Evolutionary conservation across 1,284 basidiomycete genomes (phyloP).

Genomic region (Flammula alnicola): DNA sequence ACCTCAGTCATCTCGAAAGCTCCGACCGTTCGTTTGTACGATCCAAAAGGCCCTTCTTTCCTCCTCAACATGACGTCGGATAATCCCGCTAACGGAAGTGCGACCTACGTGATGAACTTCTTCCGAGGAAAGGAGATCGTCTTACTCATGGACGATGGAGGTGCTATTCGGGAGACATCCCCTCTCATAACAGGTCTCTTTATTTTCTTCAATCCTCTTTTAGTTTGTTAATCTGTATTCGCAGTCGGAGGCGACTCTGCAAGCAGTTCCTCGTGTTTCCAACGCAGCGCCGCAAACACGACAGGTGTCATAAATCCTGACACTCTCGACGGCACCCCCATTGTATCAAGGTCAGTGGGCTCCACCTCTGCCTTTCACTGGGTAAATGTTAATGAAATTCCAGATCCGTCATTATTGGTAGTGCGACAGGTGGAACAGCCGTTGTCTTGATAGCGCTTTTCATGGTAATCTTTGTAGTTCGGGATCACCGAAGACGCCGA

Average conservation of each 20-base stretch:
- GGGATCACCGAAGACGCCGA: slow-evolving; percentile 42
- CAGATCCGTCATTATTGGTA: slow-evolving; percentile 49
- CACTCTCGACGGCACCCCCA: background rate
- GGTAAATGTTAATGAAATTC: background rate
- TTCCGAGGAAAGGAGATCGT: slow-evolving; percentile 43
- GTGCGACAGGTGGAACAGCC: slow-evolving; percentile 44
- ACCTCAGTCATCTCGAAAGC: slow-evolving; percentile 35
- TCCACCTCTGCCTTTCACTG: background rate
- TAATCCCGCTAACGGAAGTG: slow-evolving; percentile 35
- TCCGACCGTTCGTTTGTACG: slow-evolving; percentile 50
- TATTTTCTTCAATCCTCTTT: background rate
- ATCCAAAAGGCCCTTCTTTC: slow-evolving; percentile 46
- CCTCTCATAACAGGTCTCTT: slow-evolving; percentile 39
- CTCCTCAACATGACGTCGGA: slow-evolving; percentile 40
- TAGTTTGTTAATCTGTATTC: background rate
- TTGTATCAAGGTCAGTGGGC: slow-evolving; percentile 23
- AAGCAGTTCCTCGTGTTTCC: slow-evolving; percentile 20
- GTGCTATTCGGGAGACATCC: slow-evolving; percentile 37
- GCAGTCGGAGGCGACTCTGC: slow-evolving; percentile 22
- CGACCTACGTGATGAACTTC: slow-evolving; percentile 50
- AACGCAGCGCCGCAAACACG: background rate
- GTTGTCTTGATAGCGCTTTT: slow-evolving; percentile 44
- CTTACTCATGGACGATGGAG: slow-evolving; percentile 43
- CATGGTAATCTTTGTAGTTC: slow-evolving; percentile 48
- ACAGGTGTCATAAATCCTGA: background rate